Conservation (phyloP, 2,329 filamentous ascomycete species). For the Saccharata proteae region DNA sequence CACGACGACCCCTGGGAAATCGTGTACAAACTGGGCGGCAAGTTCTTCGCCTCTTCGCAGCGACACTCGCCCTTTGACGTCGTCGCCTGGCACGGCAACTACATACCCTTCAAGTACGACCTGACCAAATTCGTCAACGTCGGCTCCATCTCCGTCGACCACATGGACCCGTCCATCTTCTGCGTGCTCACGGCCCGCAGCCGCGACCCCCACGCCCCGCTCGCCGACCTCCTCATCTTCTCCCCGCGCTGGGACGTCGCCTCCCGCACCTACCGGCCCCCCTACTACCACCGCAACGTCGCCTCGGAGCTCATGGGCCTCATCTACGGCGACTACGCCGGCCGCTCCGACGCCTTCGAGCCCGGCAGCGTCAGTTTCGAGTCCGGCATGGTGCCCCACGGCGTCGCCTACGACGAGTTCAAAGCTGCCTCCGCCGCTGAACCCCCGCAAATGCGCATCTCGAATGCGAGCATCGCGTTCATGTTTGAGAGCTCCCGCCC, state of each 20-base stretch:
- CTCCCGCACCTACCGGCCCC: slow-evolving; percentile 48
- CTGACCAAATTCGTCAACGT: slow-evolving; percentile 65
- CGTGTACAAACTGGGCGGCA: slow-evolving; percentile 46
- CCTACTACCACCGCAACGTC: slow-evolving; percentile 53
- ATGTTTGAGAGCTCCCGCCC: slow-evolving; percentile 45
- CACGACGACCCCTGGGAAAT: slow-evolving; percentile 28
- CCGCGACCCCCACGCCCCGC: slow-evolving; percentile 46
- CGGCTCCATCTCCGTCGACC: slow-evolving; percentile 61
- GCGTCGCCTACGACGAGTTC: slow-evolving; percentile 44
- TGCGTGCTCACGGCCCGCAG: slow-evolving; percentile 51
- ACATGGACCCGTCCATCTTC: slow-evolving; percentile 69
- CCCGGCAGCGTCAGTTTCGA: slow-evolving; percentile 52
- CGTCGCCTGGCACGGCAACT: slow-evolving; percentile 70
- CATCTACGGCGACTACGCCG: slow-evolving; percentile 46
- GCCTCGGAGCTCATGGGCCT: slow-evolving; percentile 57
- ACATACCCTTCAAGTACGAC: slow-evolving; percentile 68
- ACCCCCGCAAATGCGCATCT: slow-evolving; percentile 24
- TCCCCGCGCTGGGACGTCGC: slow-evolving; percentile 51
- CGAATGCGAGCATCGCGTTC: slow-evolving; percentile 47
- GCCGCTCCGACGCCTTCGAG: slow-evolving; percentile 40
- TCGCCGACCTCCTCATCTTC: slow-evolving; percentile 55
- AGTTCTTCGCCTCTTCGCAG: slow-evolving; percentile 54
- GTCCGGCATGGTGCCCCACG: slow-evolving; percentile 61
- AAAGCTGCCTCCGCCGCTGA: slow-evolving; percentile 42
- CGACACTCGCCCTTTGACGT: slow-evolving; percentile 66